These are phyloP conservation scores for Aspergillus sp. DNA, from an alignment of 2,329 filamentous ascomycete genomes.

Conservation along the genomic window DNA sequence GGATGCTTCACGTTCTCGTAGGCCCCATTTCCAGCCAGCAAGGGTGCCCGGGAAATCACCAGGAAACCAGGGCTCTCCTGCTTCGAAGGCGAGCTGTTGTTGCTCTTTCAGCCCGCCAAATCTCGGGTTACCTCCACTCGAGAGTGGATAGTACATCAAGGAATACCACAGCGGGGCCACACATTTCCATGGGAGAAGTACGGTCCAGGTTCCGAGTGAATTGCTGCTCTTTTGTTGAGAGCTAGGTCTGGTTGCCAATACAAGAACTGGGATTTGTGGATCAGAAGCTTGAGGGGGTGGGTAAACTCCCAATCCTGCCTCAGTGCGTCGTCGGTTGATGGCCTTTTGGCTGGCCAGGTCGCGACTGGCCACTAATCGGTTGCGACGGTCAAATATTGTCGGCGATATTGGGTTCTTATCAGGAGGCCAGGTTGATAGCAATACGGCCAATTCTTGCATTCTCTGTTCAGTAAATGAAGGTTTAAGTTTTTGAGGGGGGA, in stretches of 20 bases:
- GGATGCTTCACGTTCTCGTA: constrained; percentile 60
- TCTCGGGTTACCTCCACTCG: constrained; percentile 74
- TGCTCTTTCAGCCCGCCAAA: constrained; percentile 81
- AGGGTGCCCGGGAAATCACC: constrained; percentile 77
- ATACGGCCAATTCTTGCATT: constrained; percentile 53
- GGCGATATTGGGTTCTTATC: constrained; percentile 53
- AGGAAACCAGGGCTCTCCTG: constrained; percentile 77
- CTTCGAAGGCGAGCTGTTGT: constrained; percentile 79
- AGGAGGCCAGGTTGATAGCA: constrained; percentile 66
- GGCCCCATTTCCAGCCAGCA: constrained; percentile 77
- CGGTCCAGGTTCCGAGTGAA: constrained; percentile 71
- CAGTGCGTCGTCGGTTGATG: constrained; percentile 73
- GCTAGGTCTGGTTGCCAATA: constrained; percentile 61
- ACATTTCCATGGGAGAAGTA: constrained; percentile 88
- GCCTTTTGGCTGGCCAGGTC: constrained; percentile 73
- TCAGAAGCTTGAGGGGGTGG: constrained; percentile 62
- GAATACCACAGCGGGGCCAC: constrained; percentile 83
- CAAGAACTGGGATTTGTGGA: constrained; percentile 73
- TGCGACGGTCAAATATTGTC: constrained; percentile 67
- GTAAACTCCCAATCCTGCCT: constrained; percentile 61
- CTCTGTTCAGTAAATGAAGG: constrained; percentile 36
- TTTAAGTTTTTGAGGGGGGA: constrained; percentile 65
- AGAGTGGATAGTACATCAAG: constrained; percentile 77
- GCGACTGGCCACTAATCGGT: constrained; percentile 63
- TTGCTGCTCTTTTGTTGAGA: constrained; percentile 41